Evolutionary conservation across 768 basidiomycete species (phyloP).

Genomic region (Rhizopogon vesiculosus): DNA sequence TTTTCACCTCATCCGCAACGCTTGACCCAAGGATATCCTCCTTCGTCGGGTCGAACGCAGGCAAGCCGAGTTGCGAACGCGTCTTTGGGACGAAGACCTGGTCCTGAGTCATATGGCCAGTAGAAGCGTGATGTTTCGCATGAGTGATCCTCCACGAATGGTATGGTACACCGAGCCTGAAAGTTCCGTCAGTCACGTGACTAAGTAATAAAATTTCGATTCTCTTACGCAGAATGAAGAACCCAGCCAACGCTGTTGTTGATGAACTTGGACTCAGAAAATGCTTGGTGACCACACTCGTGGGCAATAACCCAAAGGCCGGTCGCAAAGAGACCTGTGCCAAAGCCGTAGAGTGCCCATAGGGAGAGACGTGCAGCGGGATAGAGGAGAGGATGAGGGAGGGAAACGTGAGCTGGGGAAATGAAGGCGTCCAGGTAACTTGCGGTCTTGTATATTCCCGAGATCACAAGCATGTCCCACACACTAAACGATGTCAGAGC

Average conservation of each 20-base stretch:
- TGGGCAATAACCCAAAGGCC: conserved; percentile 95
- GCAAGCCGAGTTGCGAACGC: conserved; percentile 65
- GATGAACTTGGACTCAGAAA: conserved; percentile 85
- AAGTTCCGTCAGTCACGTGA: conserved; percentile 22
- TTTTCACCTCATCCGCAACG: conserved; percentile 61
- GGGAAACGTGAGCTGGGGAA: conserved; percentile 45
- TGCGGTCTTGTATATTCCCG: conserved; percentile 61
- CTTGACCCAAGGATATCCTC: conserved; percentile 64
- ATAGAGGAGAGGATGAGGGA: conserved; percentile 62
- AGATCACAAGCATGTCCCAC: conserved; percentile 74
- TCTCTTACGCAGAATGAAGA: conserved; percentile 78
- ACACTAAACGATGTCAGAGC: conserved; percentile 36
- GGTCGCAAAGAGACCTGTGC: conserved; percentile 80
- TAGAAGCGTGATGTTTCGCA: conserved; percentile 93
- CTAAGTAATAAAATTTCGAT: conserved; percentile 4
- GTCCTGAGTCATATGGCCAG: conserved; percentile 89
- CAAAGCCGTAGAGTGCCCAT: conserved; percentile 82
- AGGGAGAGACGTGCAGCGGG: conserved; percentile 56
- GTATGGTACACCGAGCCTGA: conserved; percentile 89
- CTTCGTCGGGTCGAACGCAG: conserved; percentile 59
- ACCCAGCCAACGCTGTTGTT: conserved; percentile 94
- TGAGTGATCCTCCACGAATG: conserved; percentile 96
- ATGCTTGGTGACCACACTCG: conserved; percentile 96
- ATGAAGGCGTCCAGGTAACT: conserved; percentile 60
- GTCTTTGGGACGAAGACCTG: conserved; percentile 95